These are phyloP conservation scores for Taphrina populina DNA, from an alignment of 1,139 yeast species.

Conservation along the genomic window DNA sequence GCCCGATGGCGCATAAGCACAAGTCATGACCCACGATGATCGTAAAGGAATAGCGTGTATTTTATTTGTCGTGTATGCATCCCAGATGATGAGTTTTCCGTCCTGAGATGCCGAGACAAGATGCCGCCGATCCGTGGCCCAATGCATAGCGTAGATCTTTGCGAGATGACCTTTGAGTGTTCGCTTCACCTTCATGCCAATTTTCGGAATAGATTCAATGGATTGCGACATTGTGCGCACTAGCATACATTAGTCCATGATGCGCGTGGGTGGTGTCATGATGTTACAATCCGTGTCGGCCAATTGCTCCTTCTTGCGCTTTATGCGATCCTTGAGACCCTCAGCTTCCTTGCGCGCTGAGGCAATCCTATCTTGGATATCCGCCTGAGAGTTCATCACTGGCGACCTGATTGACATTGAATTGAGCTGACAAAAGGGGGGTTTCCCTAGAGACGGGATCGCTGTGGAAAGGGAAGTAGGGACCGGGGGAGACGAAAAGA, in stretches of 20 bases:
- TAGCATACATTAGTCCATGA: no score
- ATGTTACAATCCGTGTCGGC: conserved; percentile 39
- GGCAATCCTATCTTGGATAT: conserved; percentile 38
- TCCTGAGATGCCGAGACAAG: conserved; percentile 80
- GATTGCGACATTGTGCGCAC: conserved; percentile 34
- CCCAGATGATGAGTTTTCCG: conserved; percentile 84
- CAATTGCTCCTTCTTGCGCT: conserved; percentile 39
- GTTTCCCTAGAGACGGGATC: no score
- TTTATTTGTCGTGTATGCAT: conserved; percentile 69
- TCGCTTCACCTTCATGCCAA: conserved; percentile 38
- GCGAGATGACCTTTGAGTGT: conserved; percentile 65
- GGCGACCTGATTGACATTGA: not conserved
- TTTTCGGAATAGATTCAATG: conserved; percentile 37
- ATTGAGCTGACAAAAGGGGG: no score
- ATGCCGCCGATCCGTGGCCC: conserved; percentile 63
- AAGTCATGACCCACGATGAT: conserved; percentile 74
- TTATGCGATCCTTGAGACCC: conserved; percentile 38
- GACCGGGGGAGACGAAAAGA: no score
- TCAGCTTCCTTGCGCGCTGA: conserved; percentile 39
- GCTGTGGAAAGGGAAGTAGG: no score
- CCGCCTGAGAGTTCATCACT: conserved; percentile 26
- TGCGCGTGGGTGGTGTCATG: no score
- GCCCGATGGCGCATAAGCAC: conserved; percentile 70
- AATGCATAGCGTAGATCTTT: conserved; percentile 66
- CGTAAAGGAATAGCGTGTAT: conserved; percentile 57